These are phyloP conservation scores for Penicillium ucsense DNA, from an alignment of 495 filamentous ascomycete species.

Conservation along the genomic window DNA sequence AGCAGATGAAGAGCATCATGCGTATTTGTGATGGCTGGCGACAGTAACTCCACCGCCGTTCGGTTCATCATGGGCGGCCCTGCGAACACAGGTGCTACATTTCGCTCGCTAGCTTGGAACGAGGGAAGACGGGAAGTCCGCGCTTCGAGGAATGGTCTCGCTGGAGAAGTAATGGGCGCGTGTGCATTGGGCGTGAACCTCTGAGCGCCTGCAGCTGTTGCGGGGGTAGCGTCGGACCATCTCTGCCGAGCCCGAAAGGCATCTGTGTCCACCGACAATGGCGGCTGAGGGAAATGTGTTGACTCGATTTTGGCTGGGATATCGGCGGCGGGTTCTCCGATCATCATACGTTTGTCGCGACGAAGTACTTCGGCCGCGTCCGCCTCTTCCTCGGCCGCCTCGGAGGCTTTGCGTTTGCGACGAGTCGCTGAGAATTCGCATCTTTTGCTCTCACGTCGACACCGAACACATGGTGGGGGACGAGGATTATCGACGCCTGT, in stretches of 20 bases:
- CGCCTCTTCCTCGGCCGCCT: slow-evolving; percentile 48
- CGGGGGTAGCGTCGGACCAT: slow-evolving; percentile 23
- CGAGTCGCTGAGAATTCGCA: slow-evolving; percentile 96
- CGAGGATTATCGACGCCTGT: slow-evolving; percentile 77
- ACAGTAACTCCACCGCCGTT: slow-evolving; percentile 45
- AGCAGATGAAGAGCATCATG: slow-evolving; percentile 51
- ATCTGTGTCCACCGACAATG: slow-evolving; percentile 21
- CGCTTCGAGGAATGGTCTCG: slow-evolving; percentile 21
- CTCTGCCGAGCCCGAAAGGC: slow-evolving; percentile 16
- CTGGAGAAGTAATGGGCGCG: slow-evolving; percentile 12
- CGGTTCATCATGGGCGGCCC: slow-evolving; percentile 44
- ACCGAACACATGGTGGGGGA: slow-evolving; percentile 89
- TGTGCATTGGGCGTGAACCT: slow-evolving; percentile 16
- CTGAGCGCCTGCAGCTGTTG: slow-evolving; percentile 9
- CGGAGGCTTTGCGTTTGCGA: slow-evolving; percentile 72
- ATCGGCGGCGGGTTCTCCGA: slow-evolving; percentile 30
- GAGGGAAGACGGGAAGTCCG: slow-evolving; percentile 18
- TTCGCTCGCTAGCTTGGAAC: slow-evolving; percentile 23
- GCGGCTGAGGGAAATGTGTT: slow-evolving; percentile 20
- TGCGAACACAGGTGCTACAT: slow-evolving; percentile 17
- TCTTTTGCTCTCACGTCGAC: slow-evolving; percentile 83
- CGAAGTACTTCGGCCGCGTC: slow-evolving; percentile 26
- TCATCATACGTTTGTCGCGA: slow-evolving; percentile 43
- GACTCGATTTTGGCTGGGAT: slow-evolving; percentile 11
- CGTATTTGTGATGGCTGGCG: slow-evolving; percentile 47